Evolutionary conservation across 2,329 filamentous ascomycete genomes (phyloP).

Genomic region (Rhynchosporium agropyri): DNA sequence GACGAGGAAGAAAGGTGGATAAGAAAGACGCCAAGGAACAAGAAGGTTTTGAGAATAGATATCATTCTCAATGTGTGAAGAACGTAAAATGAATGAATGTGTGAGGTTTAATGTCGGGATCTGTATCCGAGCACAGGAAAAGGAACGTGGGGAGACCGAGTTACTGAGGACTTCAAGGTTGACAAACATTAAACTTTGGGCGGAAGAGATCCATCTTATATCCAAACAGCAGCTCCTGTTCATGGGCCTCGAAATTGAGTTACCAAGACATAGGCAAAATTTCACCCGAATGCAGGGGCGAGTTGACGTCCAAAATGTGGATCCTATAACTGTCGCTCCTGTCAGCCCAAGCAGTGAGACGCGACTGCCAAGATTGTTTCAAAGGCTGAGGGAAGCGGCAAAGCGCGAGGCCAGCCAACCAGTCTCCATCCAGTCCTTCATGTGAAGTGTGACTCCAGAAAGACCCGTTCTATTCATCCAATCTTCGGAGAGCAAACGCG

Average conservation of each 20-base stretch:
- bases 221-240: constrained; percentile 3
- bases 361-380: constrained; percentile 14
- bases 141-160: constrained; percentile 14
- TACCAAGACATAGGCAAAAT: constrained; percentile 3
- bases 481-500: background rate
- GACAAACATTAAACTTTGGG: background rate
- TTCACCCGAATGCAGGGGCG: constrained; percentile 10
- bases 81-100: constrained; percentile 17
- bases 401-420: background rate
- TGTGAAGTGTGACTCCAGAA: background rate
- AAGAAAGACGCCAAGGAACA: constrained; percentile 17
- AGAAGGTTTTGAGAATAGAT: constrained; percentile 22
- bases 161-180: constrained; percentile 14
- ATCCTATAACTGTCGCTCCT: constrained; percentile 2
- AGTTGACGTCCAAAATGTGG: constrained; percentile 1
- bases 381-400: constrained; percentile 16
- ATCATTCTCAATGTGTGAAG: constrained; percentile 20
- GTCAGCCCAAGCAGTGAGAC: constrained; percentile 6
- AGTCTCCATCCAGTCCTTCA: background rate
- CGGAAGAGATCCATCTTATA: constrained; percentile 9
- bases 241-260: constrained; percentile 4
- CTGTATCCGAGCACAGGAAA: constrained; percentile 12
- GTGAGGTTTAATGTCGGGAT: background rate
- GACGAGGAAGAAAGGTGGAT: constrained; percentile 21
- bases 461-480: constrained; percentile 10